Base-by-base conservation (phyloP, 108 stramenopile genomes). In the Thalassiosira profunda region DNA sequence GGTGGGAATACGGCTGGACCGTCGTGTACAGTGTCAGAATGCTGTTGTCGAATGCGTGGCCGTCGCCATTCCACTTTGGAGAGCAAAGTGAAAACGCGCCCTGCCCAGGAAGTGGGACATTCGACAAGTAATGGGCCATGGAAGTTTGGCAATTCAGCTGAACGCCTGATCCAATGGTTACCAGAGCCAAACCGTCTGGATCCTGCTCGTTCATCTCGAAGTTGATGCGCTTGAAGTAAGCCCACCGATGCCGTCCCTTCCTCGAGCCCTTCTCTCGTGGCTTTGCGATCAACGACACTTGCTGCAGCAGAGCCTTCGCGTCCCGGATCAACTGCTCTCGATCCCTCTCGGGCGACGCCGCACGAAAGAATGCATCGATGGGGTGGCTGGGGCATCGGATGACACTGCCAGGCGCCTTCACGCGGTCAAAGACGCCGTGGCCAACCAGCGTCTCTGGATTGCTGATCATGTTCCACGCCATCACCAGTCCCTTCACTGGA, bases 361-460 rank as follows among this genome's bases (percentile, higher is more conserved):
- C 2, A 38, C 66, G 66, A 49, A 58, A 68, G 47, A 51, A 74
- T 10, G 44, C 34, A 48, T 38, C 40, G 17, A 15, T 28, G 2
- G 73, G 58, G 14, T 49, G 9, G 28, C 42, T 58, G 12, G 82
- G 80, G 20, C 84, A 49, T n/a, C 88, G 74, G 33, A 74, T 63
- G 4, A 89, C 43, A 0, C 74, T 68, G 18, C 85, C 88, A 17
- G 85, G 81, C 45, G 63, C 78, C 10, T 70, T 62, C 14, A 84
- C 65, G 57, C 85, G 73, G 69, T 89, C 85, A 40, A 72, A 89
- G 7, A 89, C 58, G 17, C 88, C 88, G 53, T 85, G 84, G 2
- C 76, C 64, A 20, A 78, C 45, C 3, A 89, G 43, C 2, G 79
- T 69, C 45, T 72, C 65, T 14, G 88, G 85, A 60, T 80, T 80